Percentiles rank a stretch among this genome's conserved stretches.
These are phyloP conservation scores for Dendrothele bispora DNA, from an alignment of 768 basidiomycete species.

Conservation along the genomic window DNA sequence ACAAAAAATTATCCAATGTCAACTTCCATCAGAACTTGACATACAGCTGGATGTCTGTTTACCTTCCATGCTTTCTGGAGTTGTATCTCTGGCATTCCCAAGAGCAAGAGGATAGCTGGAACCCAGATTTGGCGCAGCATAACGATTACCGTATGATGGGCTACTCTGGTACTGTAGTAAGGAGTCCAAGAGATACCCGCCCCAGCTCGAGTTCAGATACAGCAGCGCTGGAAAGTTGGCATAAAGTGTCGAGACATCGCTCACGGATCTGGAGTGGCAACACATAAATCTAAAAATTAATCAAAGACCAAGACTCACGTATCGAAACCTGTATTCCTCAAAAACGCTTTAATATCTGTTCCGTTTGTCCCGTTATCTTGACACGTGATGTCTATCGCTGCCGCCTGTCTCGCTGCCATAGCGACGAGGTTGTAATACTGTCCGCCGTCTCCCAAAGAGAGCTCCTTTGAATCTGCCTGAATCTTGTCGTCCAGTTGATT, in stretches of 20 bases:
- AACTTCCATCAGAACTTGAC: background rate
- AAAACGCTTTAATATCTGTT: no score
- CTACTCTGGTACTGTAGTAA: slow-evolving; percentile 30
- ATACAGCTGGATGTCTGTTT: no score
- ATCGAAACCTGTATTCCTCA: no score
- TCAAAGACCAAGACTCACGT: no score
- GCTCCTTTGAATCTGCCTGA: slow-evolving; percentile 30
- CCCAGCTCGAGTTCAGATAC: slow-evolving; percentile 36
- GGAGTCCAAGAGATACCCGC: slow-evolving; percentile 41
- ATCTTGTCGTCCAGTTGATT: slow-evolving; percentile 38
- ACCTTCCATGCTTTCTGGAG: background rate
- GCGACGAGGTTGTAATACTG: slow-evolving; percentile 43
- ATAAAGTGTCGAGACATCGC: slow-evolving; percentile 40
- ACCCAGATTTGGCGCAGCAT: slow-evolving; percentile 13
- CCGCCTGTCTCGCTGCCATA: slow-evolving; percentile 44
- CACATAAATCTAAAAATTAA: no score
- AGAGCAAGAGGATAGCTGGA: background rate
- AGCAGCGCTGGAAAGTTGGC: slow-evolving; percentile 37
- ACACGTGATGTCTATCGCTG: slow-evolving; percentile 48
- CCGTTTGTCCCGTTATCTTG: no score
- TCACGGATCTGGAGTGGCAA: slow-evolving; percentile 32
- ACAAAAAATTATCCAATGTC: background rate
- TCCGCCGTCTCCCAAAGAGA: no score
- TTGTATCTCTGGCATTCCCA: slow-evolving; percentile 1
- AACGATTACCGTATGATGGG: background rate